Evolutionary conservation across 2,329 filamentous ascomycete genomes (phyloP), one percentile per base, ranked within the genome.

Genomic region (Hymenoscyphus albidus): DNA sequence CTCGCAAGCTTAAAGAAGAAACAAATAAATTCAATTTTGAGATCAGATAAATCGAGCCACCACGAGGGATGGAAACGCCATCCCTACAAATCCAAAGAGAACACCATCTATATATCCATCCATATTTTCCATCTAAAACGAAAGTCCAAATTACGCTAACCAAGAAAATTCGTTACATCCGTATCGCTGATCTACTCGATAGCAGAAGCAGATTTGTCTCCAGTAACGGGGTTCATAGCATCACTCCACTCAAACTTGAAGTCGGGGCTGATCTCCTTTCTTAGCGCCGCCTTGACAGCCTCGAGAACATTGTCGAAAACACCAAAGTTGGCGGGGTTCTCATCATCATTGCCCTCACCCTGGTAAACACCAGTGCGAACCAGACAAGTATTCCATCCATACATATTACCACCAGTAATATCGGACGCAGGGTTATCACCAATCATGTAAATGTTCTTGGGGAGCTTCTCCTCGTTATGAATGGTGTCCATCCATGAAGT

Each of bases 291-390:
- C 78, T 86, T 82, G 61, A 92, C 87, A 0, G 89, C 89, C 69
- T 91, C 88, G 54, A 90, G 80, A 13, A 92, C 89, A 72, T 91
- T 90, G 65, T 80, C 76, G 78, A 92, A 92, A 51, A 92, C 89
- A 69, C 89, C 89, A 73, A 92, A 91, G 79, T 83, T 90, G 74
- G 89, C 89, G 0, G 89, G 89, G 78, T 91, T 92, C 78, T 91
- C 81, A 76, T 88, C 83, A 74, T 92, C 90, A 74, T 92, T 92
- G 65, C 86, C 88, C 18, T 85, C 88, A 67, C 89, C 89, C 79
- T 91, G 88, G 83, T 89, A 92, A 58, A 92, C 89, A 78, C 90
- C 90, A 0, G 89, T 92, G 74, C 89, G 85, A 64, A 92, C 89
- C 62, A 92, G 78, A 74, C 89, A 92, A 2, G 89, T 92, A 79